Evolutionary conservation across 176 grass and related monocot species (phyloP).

Genomic region (Eleusine indica): DNA sequence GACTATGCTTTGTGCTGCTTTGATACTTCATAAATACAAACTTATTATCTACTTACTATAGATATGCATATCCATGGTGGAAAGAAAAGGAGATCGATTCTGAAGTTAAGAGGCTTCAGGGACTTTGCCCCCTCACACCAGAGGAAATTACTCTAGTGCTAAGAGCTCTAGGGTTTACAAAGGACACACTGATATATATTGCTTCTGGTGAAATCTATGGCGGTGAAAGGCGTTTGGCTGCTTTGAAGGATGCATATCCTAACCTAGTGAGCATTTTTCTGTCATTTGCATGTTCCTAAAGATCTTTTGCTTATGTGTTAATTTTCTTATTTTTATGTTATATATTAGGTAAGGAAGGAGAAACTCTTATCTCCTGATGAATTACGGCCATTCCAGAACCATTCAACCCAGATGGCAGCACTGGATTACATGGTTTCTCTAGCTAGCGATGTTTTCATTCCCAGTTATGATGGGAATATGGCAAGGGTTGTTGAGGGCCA

Average conservation of each 20-base stretch:
- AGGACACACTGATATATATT: constrained; percentile 92
- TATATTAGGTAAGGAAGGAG: constrained; percentile 82
- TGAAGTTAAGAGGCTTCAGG: constrained; percentile 80
- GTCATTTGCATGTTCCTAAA: not conserved
- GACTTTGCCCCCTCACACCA: constrained; percentile 94
- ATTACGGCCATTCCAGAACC: constrained; percentile 79
- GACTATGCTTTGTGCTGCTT: not conserved
- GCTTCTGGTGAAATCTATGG: constrained; percentile 97
- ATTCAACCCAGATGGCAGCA: constrained; percentile 97
- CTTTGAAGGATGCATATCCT: constrained; percentile 77
- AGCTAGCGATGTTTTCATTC: constrained; percentile 84
- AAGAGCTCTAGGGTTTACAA: constrained; percentile 73
- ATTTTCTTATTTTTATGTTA: constrained; percentile 22
- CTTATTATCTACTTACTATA: constrained; percentile 29
- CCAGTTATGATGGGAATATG: constrained; percentile 98
- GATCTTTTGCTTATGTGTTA: constrained; percentile 26
- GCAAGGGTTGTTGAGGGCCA: constrained; percentile 97
- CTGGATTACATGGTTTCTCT: constrained; percentile 93
- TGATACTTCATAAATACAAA: constrained; percentile 13
- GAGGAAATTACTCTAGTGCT: constrained; percentile 88
- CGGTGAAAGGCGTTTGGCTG: constrained; percentile 72
- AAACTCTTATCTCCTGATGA: constrained; percentile 81
- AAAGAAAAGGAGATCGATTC: constrained; percentile 98
- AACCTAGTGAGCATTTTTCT: constrained; percentile 59
- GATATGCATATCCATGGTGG: constrained; percentile 99